Percentiles rank a stretch among this genome's conserved stretches.
Conservation (phyloP, 139 green algal species). For the Haematococcus lacustris region DNA sequence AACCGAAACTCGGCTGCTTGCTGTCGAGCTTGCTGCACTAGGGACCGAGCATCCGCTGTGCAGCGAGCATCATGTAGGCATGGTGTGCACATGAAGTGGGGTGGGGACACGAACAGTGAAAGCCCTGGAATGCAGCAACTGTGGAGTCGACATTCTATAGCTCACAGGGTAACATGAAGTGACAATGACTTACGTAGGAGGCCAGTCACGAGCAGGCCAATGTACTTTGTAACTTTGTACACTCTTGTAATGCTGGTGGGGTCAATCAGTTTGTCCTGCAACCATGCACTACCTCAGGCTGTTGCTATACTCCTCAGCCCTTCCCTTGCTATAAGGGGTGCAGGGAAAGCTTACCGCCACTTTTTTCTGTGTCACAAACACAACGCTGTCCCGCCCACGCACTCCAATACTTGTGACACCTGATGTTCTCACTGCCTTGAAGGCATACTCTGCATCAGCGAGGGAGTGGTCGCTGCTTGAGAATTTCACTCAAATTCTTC, state of each 20-base stretch:
- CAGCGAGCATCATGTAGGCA: neutral
- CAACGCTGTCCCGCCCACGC: constrained; percentile 83
- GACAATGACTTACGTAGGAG: constrained; percentile 44
- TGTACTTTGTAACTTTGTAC: constrained; percentile 83
- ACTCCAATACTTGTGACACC: constrained; percentile 91
- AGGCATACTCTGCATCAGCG: constrained; percentile 88
- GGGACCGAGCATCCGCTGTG: constrained; percentile 71
- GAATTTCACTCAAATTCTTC: neutral
- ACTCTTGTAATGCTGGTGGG: constrained; percentile 78
- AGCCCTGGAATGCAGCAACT: too few relatives aligned
- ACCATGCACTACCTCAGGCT: too few relatives aligned
- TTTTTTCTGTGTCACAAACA: constrained; percentile 89
- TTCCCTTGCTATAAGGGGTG: too few relatives aligned
- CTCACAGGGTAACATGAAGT: too few relatives aligned
- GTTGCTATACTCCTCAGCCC: too few relatives aligned
- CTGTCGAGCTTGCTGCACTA: constrained; percentile 83
- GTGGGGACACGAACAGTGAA: too few relatives aligned
- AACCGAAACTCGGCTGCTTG: constrained; percentile 89
- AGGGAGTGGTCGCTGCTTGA: neutral
- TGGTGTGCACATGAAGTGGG: neutral
- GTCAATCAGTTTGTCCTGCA: constrained; percentile 94
- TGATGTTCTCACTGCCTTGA: constrained; percentile 89
- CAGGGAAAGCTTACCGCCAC: constrained; percentile 76
- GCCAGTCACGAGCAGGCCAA: constrained; percentile 91
- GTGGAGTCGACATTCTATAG: too few relatives aligned